Conservation (phyloP, 805 yeast species). For the Cephaloascus albidus region DNA sequence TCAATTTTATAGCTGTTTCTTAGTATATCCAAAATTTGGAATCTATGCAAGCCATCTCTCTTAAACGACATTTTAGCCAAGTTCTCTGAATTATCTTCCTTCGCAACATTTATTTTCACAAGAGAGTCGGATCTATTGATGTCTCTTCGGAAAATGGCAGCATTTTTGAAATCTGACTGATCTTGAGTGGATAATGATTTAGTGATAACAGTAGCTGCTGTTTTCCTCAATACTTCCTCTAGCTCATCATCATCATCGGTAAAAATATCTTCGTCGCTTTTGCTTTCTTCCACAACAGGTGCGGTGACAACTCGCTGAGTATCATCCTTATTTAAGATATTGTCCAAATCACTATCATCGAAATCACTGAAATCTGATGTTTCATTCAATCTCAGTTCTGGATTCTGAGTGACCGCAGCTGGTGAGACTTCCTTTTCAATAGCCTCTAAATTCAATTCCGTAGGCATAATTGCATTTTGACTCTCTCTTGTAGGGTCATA, state of each 20-base stretch:
- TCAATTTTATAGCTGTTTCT: slow-evolving; percentile 18
- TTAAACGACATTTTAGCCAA: slow-evolving; percentile 33
- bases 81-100: slow-evolving; percentile 3
- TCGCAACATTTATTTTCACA: slow-evolving; percentile 2
- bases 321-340: slow-evolving; percentile 3
- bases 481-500: no score
- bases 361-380: slow-evolving; percentile 3
- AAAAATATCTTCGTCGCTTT: slow-evolving; percentile 4
- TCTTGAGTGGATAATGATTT: slow-evolving; percentile 1
- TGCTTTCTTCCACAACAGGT: not conserved
- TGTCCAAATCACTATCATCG: not conserved
- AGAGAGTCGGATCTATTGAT: slow-evolving; percentile 1
- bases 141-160: slow-evolving; percentile 3
- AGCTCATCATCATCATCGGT: slow-evolving; percentile 19
- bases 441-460: no score
- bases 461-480: no score
- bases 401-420: no score
- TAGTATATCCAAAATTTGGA: slow-evolving; percentile 27
- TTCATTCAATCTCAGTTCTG: no score
- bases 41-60: slow-evolving; percentile 38
- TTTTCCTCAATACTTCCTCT: slow-evolving; percentile 7
- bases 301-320: not conserved
- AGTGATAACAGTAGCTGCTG: slow-evolving; percentile 1
- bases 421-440: no score
- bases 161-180: slow-evolving; percentile 2